Evolutionary conservation across 345 rosid species (phyloP), one percentile per base, ranked within the genome.

Genomic region (Hevea brasiliensis): DNA sequence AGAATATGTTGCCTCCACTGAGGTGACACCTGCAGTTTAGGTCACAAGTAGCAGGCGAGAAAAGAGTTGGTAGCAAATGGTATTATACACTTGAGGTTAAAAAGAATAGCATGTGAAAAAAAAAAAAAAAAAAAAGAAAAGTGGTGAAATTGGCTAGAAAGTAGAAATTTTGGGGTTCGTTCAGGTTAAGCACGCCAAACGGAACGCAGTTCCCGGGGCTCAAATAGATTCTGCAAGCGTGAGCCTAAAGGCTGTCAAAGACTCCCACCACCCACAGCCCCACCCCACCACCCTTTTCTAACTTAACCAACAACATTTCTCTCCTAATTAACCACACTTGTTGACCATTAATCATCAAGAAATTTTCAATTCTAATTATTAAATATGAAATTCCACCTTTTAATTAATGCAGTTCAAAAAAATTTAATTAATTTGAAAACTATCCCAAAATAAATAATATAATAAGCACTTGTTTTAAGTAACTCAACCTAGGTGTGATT

Each of bases 171-270:
- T 24, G 60, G 82, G 78, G 58, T 54, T 59, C 23, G 71, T 18
- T 56, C 18, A 60, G 70, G 71, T 23, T 8, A 64, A 76, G 83
- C 84, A 78, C 79, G 84, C 84, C 74, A 56, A 37, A 18, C 15
- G 56, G 4, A 72, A 79, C 77, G 73, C 84, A 32, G 26, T 81
- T 81, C 85, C 85, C 85, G 84, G 76, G 26, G 81, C 69, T 77
- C 67, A 76, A 73, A 77, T 68, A 73, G 84, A 84, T 72, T 79
- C 70, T 75, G 32, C 53, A 82, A 76, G 86, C 87, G 86, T 82
- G 86, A 71, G 77, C 23, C 74, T 68, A 81, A 87, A 87, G 87
- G 82, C 87, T 86, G 89, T 75, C 84, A 77, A 73, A 51, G 64
- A 72, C 71, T 35, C 80, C 75, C 76, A 66, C 74, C 51, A 77